Evolutionary conservation across 2,329 filamentous ascomycete species (phyloP).

Genomic region (Coniochaeta pulveracea): DNA sequence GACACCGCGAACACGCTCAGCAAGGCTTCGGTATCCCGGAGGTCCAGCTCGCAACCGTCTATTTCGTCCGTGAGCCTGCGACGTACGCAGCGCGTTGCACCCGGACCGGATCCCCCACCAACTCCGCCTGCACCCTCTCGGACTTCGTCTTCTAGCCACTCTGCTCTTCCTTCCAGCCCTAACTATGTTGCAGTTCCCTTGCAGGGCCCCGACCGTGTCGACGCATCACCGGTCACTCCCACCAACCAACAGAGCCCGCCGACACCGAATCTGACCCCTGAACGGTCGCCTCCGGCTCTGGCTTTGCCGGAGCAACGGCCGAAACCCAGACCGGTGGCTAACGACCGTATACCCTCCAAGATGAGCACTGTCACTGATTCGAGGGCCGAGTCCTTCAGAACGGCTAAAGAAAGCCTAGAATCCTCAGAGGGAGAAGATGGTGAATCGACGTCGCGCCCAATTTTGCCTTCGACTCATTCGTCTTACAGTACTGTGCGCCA

Average conservation of each 20-base stretch:
- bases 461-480: constrained; percentile 25
- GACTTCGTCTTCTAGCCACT: constrained; percentile 40
- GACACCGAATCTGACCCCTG: constrained; percentile 61
- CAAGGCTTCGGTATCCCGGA: too few relatives aligned
- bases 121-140: constrained; percentile 52
- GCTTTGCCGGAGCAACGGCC: constrained; percentile 28
- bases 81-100: constrained; percentile 6
- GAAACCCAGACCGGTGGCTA: constrained; percentile 32
- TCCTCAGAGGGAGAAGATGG: constrained; percentile 54
- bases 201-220: constrained; percentile 25
- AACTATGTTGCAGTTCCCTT: constrained; percentile 24
- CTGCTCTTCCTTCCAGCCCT: constrained; percentile 29
- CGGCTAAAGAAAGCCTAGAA: constrained; percentile 53
- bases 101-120: constrained; percentile 34
- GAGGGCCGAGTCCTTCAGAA: constrained; percentile 60
- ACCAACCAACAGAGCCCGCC: constrained; percentile 57
- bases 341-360: constrained; percentile 39
- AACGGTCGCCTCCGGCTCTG: constrained; percentile 36
- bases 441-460: constrained; percentile 27
- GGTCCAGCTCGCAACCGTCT: constrained; percentile 9
- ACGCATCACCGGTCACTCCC: constrained; percentile 42
- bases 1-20: constrained; percentile 9
- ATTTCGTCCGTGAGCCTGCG: constrained; percentile 5
- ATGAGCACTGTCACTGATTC: constrained; percentile 47
- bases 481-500: constrained; percentile 34